Conservation (phyloP, 2,329 filamentous ascomycete genomes). For the Beauveria caledonica region DNA sequence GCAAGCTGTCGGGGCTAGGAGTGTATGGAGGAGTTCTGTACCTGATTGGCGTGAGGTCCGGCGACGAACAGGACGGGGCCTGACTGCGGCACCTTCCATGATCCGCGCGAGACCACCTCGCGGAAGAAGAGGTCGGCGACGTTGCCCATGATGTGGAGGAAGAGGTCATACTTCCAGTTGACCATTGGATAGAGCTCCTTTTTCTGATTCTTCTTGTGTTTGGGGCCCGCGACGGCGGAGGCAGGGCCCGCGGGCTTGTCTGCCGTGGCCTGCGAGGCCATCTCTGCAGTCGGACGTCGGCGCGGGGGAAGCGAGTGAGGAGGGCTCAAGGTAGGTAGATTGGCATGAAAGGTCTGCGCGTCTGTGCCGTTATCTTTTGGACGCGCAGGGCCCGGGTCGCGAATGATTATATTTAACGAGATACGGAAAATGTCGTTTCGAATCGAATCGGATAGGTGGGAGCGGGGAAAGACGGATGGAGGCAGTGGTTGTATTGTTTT, state of each 20-base stretch:
- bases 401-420: no score
- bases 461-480: not conserved
- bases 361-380: no score
- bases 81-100: conserved; percentile 85
- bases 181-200: conserved; percentile 62
- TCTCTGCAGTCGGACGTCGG: not conserved
- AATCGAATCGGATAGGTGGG: no score
- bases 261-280: conserved; percentile 7
- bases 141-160: conserved; percentile 70
- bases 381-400: not conserved
- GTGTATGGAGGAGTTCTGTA: conserved; percentile 28
- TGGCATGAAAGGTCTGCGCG: no score
- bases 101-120: conserved; percentile 88
- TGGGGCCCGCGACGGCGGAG: not conserved
- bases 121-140: conserved; percentile 96
- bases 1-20: not conserved
- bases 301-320: not conserved
- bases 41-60: conserved; percentile 93
- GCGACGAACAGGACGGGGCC: conserved; percentile 93
- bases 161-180: conserved; percentile 67
- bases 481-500: not conserved
- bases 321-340: no score
- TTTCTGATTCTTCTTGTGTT: conserved; percentile 13
- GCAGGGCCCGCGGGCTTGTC: not conserved
- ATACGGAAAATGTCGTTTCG: no score